These are phyloP conservation scores for Boletellus ananas DNA, from an alignment of 768 basidiomycete genomes.

Conservation along the genomic window DNA sequence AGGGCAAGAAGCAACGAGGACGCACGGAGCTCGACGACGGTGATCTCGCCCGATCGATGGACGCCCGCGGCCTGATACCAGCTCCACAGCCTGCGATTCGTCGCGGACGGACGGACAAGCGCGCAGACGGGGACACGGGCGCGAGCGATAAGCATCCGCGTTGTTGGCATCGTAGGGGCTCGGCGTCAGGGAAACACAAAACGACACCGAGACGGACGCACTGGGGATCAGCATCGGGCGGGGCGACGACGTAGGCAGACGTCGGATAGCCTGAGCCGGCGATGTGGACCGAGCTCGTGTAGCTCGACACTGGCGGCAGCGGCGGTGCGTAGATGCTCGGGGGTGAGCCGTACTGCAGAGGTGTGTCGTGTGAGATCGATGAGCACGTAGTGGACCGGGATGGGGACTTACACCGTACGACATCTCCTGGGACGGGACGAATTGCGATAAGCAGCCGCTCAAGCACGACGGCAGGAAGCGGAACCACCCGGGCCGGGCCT, in stretches of 20 bases:
- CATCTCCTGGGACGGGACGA: slow-evolving; percentile 7
- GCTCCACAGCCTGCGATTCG: slow-evolving; percentile 53
- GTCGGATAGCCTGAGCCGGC: slow-evolving; percentile 13
- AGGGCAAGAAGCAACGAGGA: slow-evolving; percentile 4
- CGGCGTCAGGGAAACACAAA: too few species aligned
- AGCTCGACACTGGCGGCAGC: not conserved
- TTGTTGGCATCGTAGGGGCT: too few species aligned
- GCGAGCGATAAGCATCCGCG: too few species aligned
- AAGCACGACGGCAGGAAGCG: not conserved
- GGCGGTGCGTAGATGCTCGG: slow-evolving; percentile 7
- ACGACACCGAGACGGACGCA: slow-evolving; percentile 32
- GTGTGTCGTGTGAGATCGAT: not conserved
- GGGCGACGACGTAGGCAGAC: slow-evolving; percentile 13
- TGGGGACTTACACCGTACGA: slow-evolving; percentile 19
- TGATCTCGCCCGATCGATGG: slow-evolving; percentile 66
- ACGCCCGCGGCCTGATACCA: slow-evolving; percentile 72
- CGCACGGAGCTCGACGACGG: slow-evolving; percentile 64
- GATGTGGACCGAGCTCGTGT: not conserved
- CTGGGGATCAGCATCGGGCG: slow-evolving; percentile 72
- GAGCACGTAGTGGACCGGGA: not conserved
- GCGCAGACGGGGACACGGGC: too few species aligned
- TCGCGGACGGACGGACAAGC: too few species aligned
- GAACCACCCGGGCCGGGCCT: not conserved
- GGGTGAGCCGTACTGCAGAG: slow-evolving; percentile 7
- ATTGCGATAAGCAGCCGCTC: slow-evolving; percentile 10